Evolutionary conservation across 768 basidiomycete genomes (phyloP).

Genomic region (Podaxis carcinomalis): DNA sequence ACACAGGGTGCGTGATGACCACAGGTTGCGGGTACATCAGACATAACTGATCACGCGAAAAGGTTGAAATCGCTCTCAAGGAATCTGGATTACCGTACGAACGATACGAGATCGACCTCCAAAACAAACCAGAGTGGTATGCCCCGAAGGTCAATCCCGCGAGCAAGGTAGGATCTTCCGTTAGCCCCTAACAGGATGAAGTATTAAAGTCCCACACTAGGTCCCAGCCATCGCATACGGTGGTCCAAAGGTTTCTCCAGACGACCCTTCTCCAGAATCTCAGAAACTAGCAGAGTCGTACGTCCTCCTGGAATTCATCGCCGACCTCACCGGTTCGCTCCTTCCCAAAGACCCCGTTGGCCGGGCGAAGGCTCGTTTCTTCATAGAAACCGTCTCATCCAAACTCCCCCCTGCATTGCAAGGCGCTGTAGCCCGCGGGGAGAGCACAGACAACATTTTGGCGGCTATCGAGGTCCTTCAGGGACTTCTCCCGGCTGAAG

Average conservation of each 20-base stretch:
- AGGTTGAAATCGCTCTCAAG: conserved; percentile 60
- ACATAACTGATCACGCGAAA: not conserved
- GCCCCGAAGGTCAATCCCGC: conserved; percentile 60
- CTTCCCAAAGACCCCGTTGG: conserved; percentile 52
- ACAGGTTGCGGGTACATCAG: not conserved
- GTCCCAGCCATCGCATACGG: conserved; percentile 61
- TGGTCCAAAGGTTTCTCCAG: conserved; percentile 50
- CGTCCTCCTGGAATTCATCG: conserved; percentile 62
- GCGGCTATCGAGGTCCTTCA: conserved; percentile 45
- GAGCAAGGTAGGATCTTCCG: conserved; percentile 43
- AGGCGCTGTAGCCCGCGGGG: conserved; percentile 33
- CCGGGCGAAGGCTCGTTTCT: conserved; percentile 59
- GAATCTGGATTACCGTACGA: conserved; percentile 48
- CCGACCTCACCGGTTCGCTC: conserved; percentile 53
- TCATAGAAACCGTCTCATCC: conserved; percentile 50
- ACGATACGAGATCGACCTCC: conserved; percentile 53
- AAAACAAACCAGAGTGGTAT: conserved; percentile 70
- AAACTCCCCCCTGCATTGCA: conserved; percentile 37
- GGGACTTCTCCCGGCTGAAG: conserved; percentile 40
- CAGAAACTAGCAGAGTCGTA: conserved; percentile 62
- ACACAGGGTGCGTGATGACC: conserved; percentile 38
- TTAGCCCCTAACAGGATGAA: not conserved
- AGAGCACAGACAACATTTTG: conserved; percentile 36
- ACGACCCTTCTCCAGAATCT: conserved; percentile 56
- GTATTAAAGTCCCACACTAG: conserved; percentile 20